Evolutionary conservation across 805 yeast genomes (phyloP), one percentile per base, ranked within the genome.

Genomic region (Cyberlindnera maritima): DNA sequence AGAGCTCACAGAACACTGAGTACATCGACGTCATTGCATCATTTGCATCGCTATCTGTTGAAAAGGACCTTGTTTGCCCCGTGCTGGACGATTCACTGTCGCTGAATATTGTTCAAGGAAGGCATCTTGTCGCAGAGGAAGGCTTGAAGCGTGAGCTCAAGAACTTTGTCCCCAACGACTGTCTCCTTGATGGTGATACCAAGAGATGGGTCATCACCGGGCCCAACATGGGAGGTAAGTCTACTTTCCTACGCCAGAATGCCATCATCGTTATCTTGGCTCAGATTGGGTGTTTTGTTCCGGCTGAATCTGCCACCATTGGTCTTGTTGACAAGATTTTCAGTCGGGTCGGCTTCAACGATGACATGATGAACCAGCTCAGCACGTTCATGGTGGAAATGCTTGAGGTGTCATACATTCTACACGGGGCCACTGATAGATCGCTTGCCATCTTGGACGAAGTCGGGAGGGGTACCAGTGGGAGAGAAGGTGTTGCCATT

Each of bases 151-250:
- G 47, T 9, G 55, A 52, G n/a, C 28, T 58, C 18, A 49, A 44
- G 19, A 49, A 53, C 37, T 94, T 94, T 58, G 88, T 90, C 38
- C 81, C 97, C 2, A 94, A 94, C 63, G 97, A 94, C 64, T 85
- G 90, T 15, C 61, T 64, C 7, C 70, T 94, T 47, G 68, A 72
- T 10, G 75, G 78, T 33, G 76, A 71, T 10, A 62, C 63, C 5
- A 71, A 77, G 10, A 88, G 90, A 56, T 75, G 82, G 31, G 81
- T 94, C 14, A 89, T 94, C 21, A 89, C 97, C 0, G 97, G 97
- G 5, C 97, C 97, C 20, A 91, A 91, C 62, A 91, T 91, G 97
- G 97, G 97, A 46, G 97, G 97, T 54, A 91, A 91, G 64, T 89
- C 97, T 0, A 91, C 97, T 0, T 91, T 88, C 61, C 83, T 91